Conservation (phyloP, 148 eudicot genomes). For the Amaranthus hypochondriacus region DNA sequence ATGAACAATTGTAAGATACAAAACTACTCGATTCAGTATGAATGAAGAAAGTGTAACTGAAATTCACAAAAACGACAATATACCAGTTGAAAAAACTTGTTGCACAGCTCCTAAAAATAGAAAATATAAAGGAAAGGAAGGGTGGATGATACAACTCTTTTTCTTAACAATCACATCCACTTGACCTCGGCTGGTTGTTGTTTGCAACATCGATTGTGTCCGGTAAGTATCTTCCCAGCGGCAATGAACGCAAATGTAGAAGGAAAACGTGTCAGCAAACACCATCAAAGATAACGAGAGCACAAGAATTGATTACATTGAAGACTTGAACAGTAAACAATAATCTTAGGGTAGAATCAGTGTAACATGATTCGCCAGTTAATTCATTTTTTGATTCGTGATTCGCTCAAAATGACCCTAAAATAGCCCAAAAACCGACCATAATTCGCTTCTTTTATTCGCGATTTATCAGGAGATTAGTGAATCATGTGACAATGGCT, state of each 20-base stretch:
- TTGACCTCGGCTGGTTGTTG: slow-evolving; percentile 65
- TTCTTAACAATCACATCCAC: slow-evolving; percentile 65
- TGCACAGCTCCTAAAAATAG: neutral
- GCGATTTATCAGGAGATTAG: too few species aligned
- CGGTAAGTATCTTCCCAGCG: slow-evolving; percentile 63
- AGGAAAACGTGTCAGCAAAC: neutral
- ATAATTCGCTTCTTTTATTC: too few species aligned
- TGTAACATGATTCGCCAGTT: too few species aligned
- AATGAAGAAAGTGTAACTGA: too few species aligned
- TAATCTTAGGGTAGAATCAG: neutral
- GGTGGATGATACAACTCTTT: neutral
- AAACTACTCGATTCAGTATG: neutral
- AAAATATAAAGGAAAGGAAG: neutral
- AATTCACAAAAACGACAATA: neutral
- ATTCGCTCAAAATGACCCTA: too few species aligned
- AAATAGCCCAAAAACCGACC: too few species aligned
- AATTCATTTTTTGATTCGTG: too few species aligned
- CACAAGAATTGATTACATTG: too few species aligned
- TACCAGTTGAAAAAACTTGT: neutral
- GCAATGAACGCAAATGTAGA: neutral
- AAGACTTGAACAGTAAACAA: neutral
- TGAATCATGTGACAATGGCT: too few species aligned
- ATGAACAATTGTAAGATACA: neutral
- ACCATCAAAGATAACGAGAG: too few species aligned
- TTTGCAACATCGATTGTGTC: slow-evolving; percentile 82